Conservation (phyloP, 371 early-diverging fungal genomes). For the Mortierella sp. region DNA sequence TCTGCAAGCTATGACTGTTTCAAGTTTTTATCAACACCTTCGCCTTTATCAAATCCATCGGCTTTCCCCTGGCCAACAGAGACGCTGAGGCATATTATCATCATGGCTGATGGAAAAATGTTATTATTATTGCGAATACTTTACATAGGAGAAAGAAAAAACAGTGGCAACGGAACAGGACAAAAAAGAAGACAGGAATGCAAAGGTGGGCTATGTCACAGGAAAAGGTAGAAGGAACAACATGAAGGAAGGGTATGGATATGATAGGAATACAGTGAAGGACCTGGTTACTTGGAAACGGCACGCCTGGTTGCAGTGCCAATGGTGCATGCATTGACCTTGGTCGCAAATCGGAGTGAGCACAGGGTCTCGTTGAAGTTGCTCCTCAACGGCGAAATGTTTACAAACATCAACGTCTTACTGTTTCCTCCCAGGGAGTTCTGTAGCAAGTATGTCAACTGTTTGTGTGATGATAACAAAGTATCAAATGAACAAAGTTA, state of each 20-base stretch:
- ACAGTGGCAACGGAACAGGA: neutral
- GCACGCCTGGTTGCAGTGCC: slow-evolving; percentile 71
- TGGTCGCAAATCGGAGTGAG: slow-evolving; percentile 97
- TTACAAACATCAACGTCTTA: slow-evolving; percentile 99
- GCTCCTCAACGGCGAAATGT: slow-evolving; percentile 85
- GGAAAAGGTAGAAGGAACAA: neutral
- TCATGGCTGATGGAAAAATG: too few species aligned
- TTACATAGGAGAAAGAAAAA: neutral
- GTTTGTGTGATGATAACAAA: neutral
- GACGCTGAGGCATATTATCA: too few species aligned
- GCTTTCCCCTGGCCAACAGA: too few species aligned
- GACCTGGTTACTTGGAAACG: slow-evolving; percentile 5
- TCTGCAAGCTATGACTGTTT: too few species aligned
- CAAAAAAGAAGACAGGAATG: neutral
- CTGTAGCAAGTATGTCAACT: slow-evolving; percentile 93
- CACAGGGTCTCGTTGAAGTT: slow-evolving; percentile 92
- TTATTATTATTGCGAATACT: neutral
- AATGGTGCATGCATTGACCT: slow-evolving; percentile 86
- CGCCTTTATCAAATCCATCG: too few species aligned
- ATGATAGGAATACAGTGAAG: neutral
- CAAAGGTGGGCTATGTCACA: neutral
- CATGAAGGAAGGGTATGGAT: neutral
- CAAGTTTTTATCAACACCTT: too few species aligned
- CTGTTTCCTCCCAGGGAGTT: slow-evolving; percentile 95
- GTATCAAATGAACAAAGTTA: neutral